Evolutionary conservation across 1,284 basidiomycete species (phyloP), one percentile per base, ranked within the genome.

Genomic region (Cryptococcus sp.): DNA sequence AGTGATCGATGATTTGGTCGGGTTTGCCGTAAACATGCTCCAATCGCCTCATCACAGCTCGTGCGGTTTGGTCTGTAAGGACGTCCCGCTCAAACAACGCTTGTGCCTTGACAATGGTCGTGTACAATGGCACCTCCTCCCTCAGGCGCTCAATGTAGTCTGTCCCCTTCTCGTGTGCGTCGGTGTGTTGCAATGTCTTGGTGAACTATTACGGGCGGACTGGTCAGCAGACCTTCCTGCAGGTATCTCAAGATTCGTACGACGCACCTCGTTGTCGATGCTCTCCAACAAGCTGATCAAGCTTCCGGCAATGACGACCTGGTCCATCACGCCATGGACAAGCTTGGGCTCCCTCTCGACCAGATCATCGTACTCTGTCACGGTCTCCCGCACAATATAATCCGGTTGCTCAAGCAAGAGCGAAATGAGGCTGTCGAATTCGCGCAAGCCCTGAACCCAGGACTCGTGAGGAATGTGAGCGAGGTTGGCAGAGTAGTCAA

Each of bases 1-100:
- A 86, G 31, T 92, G 93, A 73, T 89, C 87, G 54, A 96, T 89
- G 49, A 99, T 94, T 47, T 90, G 84, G 72, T 97, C 93, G 58
- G 93, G 94, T 91, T 99, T 99, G 54, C 91, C 93, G 80, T 99
- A 99, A 61, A 99, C 92, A 79, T 99, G 96, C 77, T 99, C 96
- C 59, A 99, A 81, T 53, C 96, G 87, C 67, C 96, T 87, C 88
- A 98, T 94, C 61, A 98, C 85, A 38, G 94, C 90, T 54, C 96
- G 86, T 42, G 87, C 86, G 41, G 90, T 84, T n/a, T 88, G 87
- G 44, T 94, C 91, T 50, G 84, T 80, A 77, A 89, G 87, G 44
- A 83, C 81, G 25, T 86, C 87, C 66, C 84, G 84, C 81, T 95
- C 92, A 76, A 97, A 98, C 78, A 94, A 88, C 16, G 88, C 86